Conservation (phyloP, 768 basidiomycete species). For the Boletus insuetus region DNA sequence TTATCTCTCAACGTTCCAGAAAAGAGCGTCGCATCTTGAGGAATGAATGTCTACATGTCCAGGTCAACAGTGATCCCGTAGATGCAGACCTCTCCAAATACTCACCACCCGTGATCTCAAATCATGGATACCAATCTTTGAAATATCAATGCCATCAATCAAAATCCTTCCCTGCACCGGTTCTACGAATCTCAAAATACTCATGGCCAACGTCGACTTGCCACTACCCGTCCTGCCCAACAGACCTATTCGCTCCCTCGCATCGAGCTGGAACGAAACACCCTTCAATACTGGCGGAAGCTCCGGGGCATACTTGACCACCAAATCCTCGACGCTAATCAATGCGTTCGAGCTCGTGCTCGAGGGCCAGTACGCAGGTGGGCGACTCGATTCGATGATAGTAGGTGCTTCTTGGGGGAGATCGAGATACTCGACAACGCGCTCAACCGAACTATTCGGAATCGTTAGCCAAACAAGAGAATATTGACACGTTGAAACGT, state of each 20-base stretch:
- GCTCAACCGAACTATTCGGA: slow-evolving; percentile 72
- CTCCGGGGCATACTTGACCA: slow-evolving; percentile 81
- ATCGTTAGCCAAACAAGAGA: slow-evolving; percentile 4
- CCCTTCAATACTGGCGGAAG: slow-evolving; percentile 76
- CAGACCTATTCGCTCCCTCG: slow-evolving; percentile 74
- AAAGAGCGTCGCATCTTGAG: slow-evolving; percentile 74
- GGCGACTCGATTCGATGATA: slow-evolving; percentile 67
- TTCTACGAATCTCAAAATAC: slow-evolving; percentile 81
- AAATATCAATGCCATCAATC: slow-evolving; percentile 88
- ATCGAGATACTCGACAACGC: slow-evolving; percentile 87
- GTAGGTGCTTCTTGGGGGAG: slow-evolving; percentile 85
- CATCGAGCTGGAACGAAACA: slow-evolving; percentile 68
- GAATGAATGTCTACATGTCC: slow-evolving; percentile 65
- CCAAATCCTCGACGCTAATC: slow-evolving; percentile 69
- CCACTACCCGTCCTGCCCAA: slow-evolving; percentile 82
- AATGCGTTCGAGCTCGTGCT: slow-evolving; percentile 56
- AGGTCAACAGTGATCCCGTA: background rate
- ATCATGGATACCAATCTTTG: slow-evolving; percentile 80
- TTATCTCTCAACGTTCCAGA: slow-evolving; percentile 78
- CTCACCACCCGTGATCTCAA: slow-evolving; percentile 70
- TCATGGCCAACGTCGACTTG: slow-evolving; percentile 85
- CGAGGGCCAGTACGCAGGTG: slow-evolving; percentile 93
- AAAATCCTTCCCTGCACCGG: slow-evolving; percentile 71
- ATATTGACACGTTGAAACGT: slow-evolving; percentile 25
- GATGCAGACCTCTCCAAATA: slow-evolving; percentile 1